A percentile compares a stretch with the other conserved stretches of the same genome.
Conservation (phyloP, 1,139 yeast species). For the Suhomyces taliae region DNA sequence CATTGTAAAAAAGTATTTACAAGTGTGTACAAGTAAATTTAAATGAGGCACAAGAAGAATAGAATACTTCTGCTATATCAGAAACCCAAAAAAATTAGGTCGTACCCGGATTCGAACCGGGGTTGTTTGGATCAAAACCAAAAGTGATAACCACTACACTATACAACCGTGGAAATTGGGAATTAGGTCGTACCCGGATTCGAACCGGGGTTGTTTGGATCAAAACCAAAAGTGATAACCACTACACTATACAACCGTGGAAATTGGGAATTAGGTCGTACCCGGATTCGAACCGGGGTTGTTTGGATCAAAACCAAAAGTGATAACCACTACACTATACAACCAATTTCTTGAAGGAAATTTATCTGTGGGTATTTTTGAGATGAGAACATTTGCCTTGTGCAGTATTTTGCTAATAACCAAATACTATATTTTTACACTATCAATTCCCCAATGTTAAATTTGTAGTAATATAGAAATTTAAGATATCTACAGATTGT, state of each 20-base stretch:
- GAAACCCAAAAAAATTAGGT: constrained; percentile 48
- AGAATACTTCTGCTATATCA: no score
- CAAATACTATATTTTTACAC: no score
- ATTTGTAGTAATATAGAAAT: no score
- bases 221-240: constrained; percentile 51
- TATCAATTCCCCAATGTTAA: no score
- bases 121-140: constrained; percentile 74
- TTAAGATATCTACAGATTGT: no score
- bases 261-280: constrained; percentile 57
- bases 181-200: constrained; percentile 83
- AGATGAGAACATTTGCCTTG: no score
- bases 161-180: constrained; percentile 48
- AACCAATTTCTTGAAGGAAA: constrained; percentile 23
- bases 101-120: constrained; percentile 97
- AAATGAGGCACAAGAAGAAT: no score
- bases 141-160: constrained; percentile 54
- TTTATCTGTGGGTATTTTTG: no score
- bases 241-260: constrained; percentile 7
- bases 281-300: constrained; percentile 97
- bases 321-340: constrained; percentile 52
- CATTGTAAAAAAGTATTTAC: no score
- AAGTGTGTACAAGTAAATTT: no score
- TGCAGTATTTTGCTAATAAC: no score
- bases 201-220: constrained; percentile 92
- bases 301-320: constrained; percentile 61